Evolutionary conservation across 352 stramenopile genomes (phyloP).

Genomic region (Aphanomyces cochlioides): DNA sequence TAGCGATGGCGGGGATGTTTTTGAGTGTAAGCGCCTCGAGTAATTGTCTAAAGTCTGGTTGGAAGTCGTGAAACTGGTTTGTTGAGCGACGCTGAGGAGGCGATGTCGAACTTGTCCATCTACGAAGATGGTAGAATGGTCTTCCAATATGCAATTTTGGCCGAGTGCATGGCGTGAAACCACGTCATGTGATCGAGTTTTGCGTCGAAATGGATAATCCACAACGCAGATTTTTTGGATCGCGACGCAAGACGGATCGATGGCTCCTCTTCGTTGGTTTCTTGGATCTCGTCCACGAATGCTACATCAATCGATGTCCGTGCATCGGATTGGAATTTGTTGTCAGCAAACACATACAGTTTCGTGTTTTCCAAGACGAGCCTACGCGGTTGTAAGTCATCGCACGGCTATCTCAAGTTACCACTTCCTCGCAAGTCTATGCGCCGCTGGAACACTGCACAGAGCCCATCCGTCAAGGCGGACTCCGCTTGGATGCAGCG

Average conservation of each 20-base stretch:
- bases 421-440: too few relatives aligned
- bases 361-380: conserved; percentile 6
- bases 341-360: conserved; percentile 1
- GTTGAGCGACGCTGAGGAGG: too few relatives aligned
- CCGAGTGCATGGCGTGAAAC: background rate
- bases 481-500: background rate
- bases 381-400: background rate
- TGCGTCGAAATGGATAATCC: background rate
- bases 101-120: too few relatives aligned
- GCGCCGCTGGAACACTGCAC: too few relatives aligned
- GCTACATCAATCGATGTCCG: background rate
- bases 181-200: background rate
- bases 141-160: background rate
- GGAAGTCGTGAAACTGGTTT: too few relatives aligned
- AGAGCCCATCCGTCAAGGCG: background rate
- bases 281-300: background rate
- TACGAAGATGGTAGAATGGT: background rate
- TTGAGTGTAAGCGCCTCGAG: too few relatives aligned
- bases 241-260: background rate
- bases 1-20: too few relatives aligned
- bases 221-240: background rate
- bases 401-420: too few relatives aligned
- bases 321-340: background rate
- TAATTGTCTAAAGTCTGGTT: too few relatives aligned
- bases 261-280: background rate